Evolutionary conservation across 768 basidiomycete genomes (phyloP).

Genomic region (Russula sp.): DNA sequence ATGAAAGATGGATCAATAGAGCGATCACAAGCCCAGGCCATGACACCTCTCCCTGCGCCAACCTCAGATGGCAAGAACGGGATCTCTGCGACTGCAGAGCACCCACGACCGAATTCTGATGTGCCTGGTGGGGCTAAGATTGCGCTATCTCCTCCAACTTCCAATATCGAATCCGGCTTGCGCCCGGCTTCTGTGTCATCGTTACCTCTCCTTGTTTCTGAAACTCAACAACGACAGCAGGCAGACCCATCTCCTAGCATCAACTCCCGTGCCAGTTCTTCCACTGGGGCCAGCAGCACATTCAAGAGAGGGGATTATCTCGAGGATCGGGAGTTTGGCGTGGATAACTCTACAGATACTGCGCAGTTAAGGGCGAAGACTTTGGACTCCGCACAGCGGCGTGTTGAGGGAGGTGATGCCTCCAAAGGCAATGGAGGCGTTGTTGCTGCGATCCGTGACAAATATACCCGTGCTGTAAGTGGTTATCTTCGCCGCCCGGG

Average conservation of each 20-base stretch:
- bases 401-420: conserved; percentile 52
- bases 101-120: not conserved
- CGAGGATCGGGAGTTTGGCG: conserved; percentile 35
- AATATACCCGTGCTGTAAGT: conserved; percentile 57
- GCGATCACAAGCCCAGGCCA: not conserved
- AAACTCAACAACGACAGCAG: conserved; percentile 2
- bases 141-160: not conserved
- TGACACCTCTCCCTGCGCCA: not conserved
- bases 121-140: not conserved
- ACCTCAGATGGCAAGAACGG: not conserved
- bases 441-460: conserved; percentile 67
- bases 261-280: conserved; percentile 19
- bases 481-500: not conserved
- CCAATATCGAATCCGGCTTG: not conserved
- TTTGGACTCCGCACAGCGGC: conserved; percentile 13
- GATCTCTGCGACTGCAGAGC: not conserved
- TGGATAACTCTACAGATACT: conserved; percentile 30
- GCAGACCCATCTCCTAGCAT: conserved; percentile 4
- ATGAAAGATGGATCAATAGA: conserved; percentile 1
- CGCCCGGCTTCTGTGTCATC: not conserved
- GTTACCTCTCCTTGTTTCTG: conserved; percentile 1
- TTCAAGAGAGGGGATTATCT: conserved; percentile 31
- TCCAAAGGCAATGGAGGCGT: conserved; percentile 53
- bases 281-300: conserved; percentile 16
- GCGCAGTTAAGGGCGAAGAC: conserved; percentile 32